Evolutionary conservation across 176 grass and related monocot genomes (phyloP).

Genomic region (Pharus latifolius): DNA sequence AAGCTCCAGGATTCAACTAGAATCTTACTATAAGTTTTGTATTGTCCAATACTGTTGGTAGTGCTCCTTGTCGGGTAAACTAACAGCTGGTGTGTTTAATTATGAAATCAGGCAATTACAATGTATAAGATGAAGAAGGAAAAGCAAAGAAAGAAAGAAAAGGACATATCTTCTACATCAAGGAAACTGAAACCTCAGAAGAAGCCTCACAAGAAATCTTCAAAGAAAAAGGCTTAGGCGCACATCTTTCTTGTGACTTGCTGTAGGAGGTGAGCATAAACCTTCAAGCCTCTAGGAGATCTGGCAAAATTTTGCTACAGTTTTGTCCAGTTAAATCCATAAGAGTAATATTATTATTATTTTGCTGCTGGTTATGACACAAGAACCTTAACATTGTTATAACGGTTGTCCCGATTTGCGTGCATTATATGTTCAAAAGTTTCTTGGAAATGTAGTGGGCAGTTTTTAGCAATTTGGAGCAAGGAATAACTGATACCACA

Average conservation of each 20-base stretch:
- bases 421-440: background rate
- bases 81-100: background rate
- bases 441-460: background rate
- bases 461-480: background rate
- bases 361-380: slow-evolving; percentile 8
- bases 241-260: background rate
- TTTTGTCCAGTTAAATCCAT: slow-evolving; percentile 10
- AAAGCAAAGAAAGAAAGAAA: slow-evolving; percentile 57
- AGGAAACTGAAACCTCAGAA: slow-evolving; percentile 56
- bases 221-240: slow-evolving; percentile 45
- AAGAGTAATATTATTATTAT: slow-evolving; percentile 16
- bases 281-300: background rate
- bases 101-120: slow-evolving; percentile 56
- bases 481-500: background rate
- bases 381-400: slow-evolving; percentile 2
- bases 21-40: background rate
- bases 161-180: slow-evolving; percentile 14
- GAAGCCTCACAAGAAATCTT: slow-evolving; percentile 55
- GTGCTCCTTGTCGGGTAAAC: background rate
- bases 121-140: slow-evolving; percentile 86
- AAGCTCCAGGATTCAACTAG: slow-evolving; percentile 2
- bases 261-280: background rate
- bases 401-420: background rate
- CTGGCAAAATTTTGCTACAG: background rate
- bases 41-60: background rate